Evolutionary conservation across 345 rosid species (phyloP).

Genomic region (Bruguiera sexangula): DNA sequence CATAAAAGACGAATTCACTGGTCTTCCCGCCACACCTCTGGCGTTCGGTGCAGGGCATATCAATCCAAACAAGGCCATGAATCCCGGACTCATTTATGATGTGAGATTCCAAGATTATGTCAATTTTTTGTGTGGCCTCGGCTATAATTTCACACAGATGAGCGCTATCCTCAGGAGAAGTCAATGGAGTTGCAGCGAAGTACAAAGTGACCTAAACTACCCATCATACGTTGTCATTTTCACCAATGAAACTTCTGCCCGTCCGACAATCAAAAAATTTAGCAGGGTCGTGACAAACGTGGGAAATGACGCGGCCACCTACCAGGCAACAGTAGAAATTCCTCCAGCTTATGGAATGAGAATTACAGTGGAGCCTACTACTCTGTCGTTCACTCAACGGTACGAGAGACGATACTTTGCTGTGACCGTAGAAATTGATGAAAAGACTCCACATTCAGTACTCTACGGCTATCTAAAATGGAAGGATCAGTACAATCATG

Average conservation of each 20-base stretch:
- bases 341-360: slow-evolving; percentile 11
- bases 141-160: slow-evolving; percentile 36
- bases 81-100: slow-evolving; percentile 47
- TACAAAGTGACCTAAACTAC: slow-evolving; percentile 27
- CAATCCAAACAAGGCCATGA: slow-evolving; percentile 41
- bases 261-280: slow-evolving; percentile 1
- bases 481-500: slow-evolving; percentile 37
- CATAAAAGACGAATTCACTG: slow-evolving; percentile 20
- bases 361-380: slow-evolving; percentile 11
- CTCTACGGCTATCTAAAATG: slow-evolving; percentile 37
- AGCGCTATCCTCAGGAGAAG: slow-evolving; percentile 25
- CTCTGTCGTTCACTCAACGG: slow-evolving; percentile 1
- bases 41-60: slow-evolving; percentile 43
- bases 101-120: slow-evolving; percentile 34
- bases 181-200: slow-evolving; percentile 35
- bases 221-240: slow-evolving; percentile 28
- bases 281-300: slow-evolving; percentile 20
- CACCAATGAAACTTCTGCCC: background rate
- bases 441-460: slow-evolving; percentile 12
- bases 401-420: slow-evolving; percentile 8
- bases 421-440: slow-evolving; percentile 15
- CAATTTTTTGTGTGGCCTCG: slow-evolving; percentile 36
- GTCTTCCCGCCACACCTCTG: slow-evolving; percentile 32
- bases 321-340: slow-evolving; percentile 9
- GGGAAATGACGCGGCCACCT: slow-evolving; percentile 6